phyloP scores from a whole-genome alignment of 345 rosid genomes.

The Alliaria petiolata region DNA sequence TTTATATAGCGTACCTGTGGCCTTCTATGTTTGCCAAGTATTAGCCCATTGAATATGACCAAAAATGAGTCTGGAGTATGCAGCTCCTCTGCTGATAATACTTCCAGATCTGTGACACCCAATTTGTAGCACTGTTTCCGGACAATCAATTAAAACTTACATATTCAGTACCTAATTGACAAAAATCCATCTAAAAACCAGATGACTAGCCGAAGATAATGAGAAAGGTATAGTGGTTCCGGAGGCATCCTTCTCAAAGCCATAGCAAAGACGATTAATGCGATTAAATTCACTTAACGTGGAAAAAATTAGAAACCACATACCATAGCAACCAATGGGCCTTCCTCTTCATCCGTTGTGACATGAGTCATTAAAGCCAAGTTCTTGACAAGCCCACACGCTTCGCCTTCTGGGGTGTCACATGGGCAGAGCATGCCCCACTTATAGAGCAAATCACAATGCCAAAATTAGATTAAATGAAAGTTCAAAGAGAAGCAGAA shows the following conservation, averaged over 20 bases:
- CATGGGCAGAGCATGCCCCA: slow-evolving; percentile 99
- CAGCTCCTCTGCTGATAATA: slow-evolving; percentile 85
- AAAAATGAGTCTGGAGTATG: slow-evolving; percentile 76
- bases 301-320: not conserved
- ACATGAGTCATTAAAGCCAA: slow-evolving; percentile 99
- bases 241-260: slow-evolving; percentile 5
- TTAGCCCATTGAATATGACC: slow-evolving; percentile 82
- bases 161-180: not conserved
- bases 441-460: slow-evolving; percentile 31
- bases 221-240: not conserved
- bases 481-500: slow-evolving; percentile 1
- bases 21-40: slow-evolving; percentile 89
- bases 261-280: not conserved
- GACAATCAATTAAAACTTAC: slow-evolving; percentile 8
- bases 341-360: slow-evolving; percentile 90
- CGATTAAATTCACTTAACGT: not conserved
- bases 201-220: not conserved
- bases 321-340: slow-evolving; percentile 80
- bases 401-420: slow-evolving; percentile 97
- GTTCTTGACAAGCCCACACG: slow-evolving; percentile 96
- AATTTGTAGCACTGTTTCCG: slow-evolving; percentile 68
- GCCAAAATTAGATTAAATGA: not conserved
- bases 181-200: not conserved
- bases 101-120: slow-evolving; percentile 83
- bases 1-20: slow-evolving; percentile 62